A percentile compares a stretch with the other conserved stretches of the same genome.
phyloP scores from a whole-genome alignment of 2,329 filamentous ascomycete species.

The Fusarium albidum region DNA sequence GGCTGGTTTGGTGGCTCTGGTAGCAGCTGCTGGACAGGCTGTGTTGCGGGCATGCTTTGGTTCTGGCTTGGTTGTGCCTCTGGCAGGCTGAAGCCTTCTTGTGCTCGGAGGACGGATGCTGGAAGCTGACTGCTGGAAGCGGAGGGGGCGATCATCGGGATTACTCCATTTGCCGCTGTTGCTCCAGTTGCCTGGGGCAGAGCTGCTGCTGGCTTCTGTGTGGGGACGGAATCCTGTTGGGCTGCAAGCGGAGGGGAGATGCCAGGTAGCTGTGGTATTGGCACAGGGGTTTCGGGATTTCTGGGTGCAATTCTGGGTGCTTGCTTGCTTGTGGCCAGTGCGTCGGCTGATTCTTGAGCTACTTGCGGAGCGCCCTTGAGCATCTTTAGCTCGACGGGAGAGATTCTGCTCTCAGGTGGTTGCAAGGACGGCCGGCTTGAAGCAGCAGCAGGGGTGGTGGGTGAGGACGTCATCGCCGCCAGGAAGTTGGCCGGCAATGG shows the following conservation, averaged over 20 bases:
- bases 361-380: not conserved
- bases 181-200: not conserved
- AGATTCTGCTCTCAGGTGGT: conserved; percentile 5
- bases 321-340: conserved; percentile 12
- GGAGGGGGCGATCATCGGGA: not conserved
- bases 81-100: not conserved
- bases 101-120: not conserved
- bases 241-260: not conserved
- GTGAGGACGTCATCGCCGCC: conserved; percentile 49
- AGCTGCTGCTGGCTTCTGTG: not conserved
- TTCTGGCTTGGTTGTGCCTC: not conserved
- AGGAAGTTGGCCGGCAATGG: conserved; percentile 54
- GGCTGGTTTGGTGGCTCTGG: not conserved
- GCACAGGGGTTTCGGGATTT: conserved; percentile 44
- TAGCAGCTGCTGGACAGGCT: not conserved
- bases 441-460: conserved; percentile 29
- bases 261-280: conserved; percentile 40
- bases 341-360: conserved; percentile 19
- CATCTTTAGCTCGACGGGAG: conserved; percentile 6
- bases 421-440: conserved; percentile 25
- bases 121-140: not conserved
- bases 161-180: not conserved
- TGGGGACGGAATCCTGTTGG: not conserved
- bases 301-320: not conserved
- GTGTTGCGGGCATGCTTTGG: not conserved